These are phyloP conservation scores for Verticillium tricorpus DNA, from an alignment of 2,329 filamentous ascomycete genomes.

Conservation along the genomic window DNA sequence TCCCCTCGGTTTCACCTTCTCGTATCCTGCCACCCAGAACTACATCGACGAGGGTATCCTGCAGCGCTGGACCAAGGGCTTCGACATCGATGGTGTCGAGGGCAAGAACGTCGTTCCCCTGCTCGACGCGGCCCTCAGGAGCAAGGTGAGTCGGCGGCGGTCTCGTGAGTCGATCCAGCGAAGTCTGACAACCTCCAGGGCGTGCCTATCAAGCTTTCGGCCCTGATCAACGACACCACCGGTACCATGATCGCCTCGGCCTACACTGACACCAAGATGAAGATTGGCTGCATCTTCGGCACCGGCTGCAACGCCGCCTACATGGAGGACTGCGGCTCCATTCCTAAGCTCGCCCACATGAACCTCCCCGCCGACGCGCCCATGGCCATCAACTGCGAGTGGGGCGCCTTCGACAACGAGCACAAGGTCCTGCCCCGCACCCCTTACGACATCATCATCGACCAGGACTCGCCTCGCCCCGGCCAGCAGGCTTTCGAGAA, in stretches of 20 bases:
- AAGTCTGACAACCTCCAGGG: conserved; percentile 42
- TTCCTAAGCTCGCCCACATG: conserved; percentile 90
- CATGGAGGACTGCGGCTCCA: conserved; percentile 87
- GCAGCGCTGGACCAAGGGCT: conserved; percentile 96
- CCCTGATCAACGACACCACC: conserved; percentile 96
- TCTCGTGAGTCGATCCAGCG: conserved; percentile 8
- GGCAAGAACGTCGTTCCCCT: conserved; percentile 86
- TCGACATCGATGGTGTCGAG: conserved; percentile 89
- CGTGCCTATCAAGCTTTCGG: conserved; percentile 87
- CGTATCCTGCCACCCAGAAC: conserved; percentile 88
- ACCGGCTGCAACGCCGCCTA: conserved; percentile 98
- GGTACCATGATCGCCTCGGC: conserved; percentile 94
- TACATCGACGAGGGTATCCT: conserved; percentile 90
- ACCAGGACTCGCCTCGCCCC: conserved; percentile 85
- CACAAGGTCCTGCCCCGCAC: conserved; percentile 82
- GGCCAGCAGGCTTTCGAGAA: conserved; percentile 97
- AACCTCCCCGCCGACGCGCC: conserved; percentile 79
- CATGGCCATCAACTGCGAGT: conserved; percentile 97
- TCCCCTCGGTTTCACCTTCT: conserved; percentile 92
- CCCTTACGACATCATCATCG: conserved; percentile 80
- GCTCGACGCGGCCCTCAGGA: conserved; percentile 72
- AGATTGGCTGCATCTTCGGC: conserved; percentile 96
- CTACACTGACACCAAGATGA: conserved; percentile 92
- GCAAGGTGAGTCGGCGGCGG: conserved; percentile 43
- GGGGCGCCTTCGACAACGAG: conserved; percentile 95